Percentiles rank a stretch among this genome's conserved stretches.
phyloP scores from a whole-genome alignment of 2,329 filamentous ascomycete genomes.

The Simplicillium aogashimaense region DNA sequence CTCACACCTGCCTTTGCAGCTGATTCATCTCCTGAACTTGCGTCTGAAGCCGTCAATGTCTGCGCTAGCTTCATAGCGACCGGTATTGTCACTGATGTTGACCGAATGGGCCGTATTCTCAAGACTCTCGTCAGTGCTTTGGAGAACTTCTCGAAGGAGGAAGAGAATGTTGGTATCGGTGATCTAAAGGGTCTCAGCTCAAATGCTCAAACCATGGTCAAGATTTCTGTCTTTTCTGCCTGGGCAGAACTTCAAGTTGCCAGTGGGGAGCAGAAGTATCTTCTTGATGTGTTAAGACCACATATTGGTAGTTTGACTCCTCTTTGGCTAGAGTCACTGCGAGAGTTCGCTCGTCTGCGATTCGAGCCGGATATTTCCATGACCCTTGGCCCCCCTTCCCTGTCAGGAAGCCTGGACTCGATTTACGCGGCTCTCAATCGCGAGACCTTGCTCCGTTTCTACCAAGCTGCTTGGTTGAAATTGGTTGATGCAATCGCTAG shows the following conservation, averaged over 20 bases:
- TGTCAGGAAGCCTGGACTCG: slow-evolving; percentile 80
- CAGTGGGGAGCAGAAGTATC: slow-evolving; percentile 82
- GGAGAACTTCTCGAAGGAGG: slow-evolving; percentile 80
- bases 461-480: slow-evolving; percentile 94
- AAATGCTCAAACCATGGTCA: slow-evolving; percentile 97
- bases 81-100: slow-evolving; percentile 92
- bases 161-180: slow-evolving; percentile 77
- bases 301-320: slow-evolving; percentile 86
- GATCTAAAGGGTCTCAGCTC: slow-evolving; percentile 88
- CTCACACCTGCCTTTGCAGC: slow-evolving; percentile 91
- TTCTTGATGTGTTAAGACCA: slow-evolving; percentile 79
- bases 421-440: slow-evolving; percentile 92
- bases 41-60: slow-evolving; percentile 91
- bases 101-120: slow-evolving; percentile 96
- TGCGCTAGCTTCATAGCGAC: slow-evolving; percentile 97
- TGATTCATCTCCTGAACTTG: slow-evolving; percentile 91
- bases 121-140: slow-evolving; percentile 85
- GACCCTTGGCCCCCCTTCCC: slow-evolving; percentile 68
- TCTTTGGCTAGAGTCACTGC: slow-evolving; percentile 83
- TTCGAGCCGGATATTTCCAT: slow-evolving; percentile 98
- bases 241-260: slow-evolving; percentile 97
- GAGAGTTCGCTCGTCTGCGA: slow-evolving; percentile 83
- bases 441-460: slow-evolving; percentile 88
- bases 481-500: slow-evolving; percentile 96
- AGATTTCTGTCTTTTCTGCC: slow-evolving; percentile 91